Conservation (phyloP, 495 filamentous ascomycete species). For the Lasiosphaeria miniovina region DNA sequence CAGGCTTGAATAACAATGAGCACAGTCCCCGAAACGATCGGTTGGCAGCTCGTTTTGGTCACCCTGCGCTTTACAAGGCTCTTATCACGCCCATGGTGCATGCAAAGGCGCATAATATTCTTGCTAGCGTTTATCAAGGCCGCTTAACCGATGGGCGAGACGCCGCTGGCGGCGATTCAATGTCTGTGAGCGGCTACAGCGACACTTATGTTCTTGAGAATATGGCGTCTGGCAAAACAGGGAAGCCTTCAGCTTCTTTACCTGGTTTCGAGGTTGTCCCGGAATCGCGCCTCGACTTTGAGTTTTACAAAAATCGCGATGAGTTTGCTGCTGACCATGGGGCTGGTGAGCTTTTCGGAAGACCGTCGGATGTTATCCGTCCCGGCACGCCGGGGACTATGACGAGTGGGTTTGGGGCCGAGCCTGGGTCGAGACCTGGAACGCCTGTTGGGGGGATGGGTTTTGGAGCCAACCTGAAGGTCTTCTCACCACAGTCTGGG, state of each 20-base stretch:
- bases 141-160: slow-evolving; percentile 59
- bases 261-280: slow-evolving; percentile 83
- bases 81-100: slow-evolving; percentile 96
- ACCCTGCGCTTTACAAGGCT: slow-evolving; percentile 84
- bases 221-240: slow-evolving; percentile 74
- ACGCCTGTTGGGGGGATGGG: slow-evolving; percentile 42
- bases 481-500: slow-evolving; percentile 21
- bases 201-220: slow-evolving; percentile 69
- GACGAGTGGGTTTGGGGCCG: slow-evolving; percentile 32
- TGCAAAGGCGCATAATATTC: slow-evolving; percentile 76
- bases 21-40: slow-evolving; percentile 58
- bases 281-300: slow-evolving; percentile 88
- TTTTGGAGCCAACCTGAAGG: slow-evolving; percentile 19
- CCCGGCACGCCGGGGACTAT: slow-evolving; percentile 63
- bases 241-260: slow-evolving; percentile 53
- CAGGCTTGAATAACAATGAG: slow-evolving; percentile 39
- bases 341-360: slow-evolving; percentile 70
- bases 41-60: slow-evolving; percentile 77
- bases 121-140: slow-evolving; percentile 77
- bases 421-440: slow-evolving; percentile 35
- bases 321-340: slow-evolving; percentile 89
- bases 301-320: slow-evolving; percentile 80
- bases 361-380: slow-evolving; percentile 61
- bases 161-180: slow-evolving; percentile 48
- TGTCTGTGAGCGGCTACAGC: slow-evolving; percentile 63